phyloP scores from a whole-genome alignment of 2,329 filamentous ascomycete species.

The Coccinonectria pachysandricola region DNA sequence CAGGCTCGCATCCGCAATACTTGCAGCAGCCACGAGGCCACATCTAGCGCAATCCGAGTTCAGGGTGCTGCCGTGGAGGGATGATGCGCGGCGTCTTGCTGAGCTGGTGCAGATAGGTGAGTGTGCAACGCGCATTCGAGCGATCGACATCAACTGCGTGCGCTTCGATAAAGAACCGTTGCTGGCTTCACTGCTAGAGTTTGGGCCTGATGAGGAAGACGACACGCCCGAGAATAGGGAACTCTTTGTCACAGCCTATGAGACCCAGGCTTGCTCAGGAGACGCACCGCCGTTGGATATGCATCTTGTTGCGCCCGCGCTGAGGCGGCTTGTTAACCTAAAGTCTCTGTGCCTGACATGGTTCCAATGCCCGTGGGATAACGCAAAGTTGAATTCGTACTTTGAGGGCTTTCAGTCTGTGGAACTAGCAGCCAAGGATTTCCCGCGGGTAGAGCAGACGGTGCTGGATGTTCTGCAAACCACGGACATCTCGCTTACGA shows the following conservation, averaged over 20 bases:
- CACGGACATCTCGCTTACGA: constrained; percentile 8
- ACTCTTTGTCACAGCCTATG: constrained; percentile 5
- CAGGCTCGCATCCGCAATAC: constrained; percentile 20
- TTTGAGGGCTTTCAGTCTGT: constrained; percentile 12
- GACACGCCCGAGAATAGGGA: too few species aligned
- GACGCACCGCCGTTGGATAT: constrained; percentile 4
- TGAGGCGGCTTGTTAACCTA: constrained; percentile 12
- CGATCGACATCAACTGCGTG: constrained; percentile 34
- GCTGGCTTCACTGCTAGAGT: too few species aligned
- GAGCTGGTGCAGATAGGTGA: constrained; percentile 33
- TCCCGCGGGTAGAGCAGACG: constrained; percentile 10
- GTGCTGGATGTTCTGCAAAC: constrained; percentile 9
- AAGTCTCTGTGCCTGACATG: constrained; percentile 14
- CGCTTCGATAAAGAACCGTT: constrained; percentile 5
- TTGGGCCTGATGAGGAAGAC: too few species aligned
- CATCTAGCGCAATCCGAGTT: constrained; percentile 23
- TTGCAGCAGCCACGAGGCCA: constrained; percentile 2
- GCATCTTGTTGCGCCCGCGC: constrained; percentile 6
- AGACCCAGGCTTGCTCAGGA: constrained; percentile 3
- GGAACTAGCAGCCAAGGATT: constrained; percentile 6
- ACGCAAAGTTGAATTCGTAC: constrained; percentile 1
- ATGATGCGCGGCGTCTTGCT: constrained; percentile 34
- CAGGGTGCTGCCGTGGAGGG: constrained; percentile 32
- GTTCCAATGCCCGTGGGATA: constrained; percentile 13
- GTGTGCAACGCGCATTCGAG: constrained; percentile 30